These are phyloP conservation scores for Ophiostoma populinum DNA, from an alignment of 2,329 filamentous ascomycete genomes.

Conservation along the genomic window DNA sequence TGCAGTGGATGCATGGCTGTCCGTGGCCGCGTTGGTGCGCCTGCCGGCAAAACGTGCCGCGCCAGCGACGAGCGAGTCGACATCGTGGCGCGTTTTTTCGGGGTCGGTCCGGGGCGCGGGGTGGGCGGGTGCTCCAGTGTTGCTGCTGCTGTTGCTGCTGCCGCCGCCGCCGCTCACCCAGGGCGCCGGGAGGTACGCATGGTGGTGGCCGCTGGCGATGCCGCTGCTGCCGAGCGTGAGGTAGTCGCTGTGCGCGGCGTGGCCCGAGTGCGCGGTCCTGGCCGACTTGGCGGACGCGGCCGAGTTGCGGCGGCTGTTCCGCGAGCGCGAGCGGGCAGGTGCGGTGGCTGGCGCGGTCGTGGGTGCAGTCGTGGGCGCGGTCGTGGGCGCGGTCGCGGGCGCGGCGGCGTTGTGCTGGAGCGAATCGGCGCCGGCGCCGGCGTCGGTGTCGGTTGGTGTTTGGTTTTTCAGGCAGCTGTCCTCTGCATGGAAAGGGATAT, in stretches of 20 bases:
- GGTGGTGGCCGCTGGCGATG: slow-evolving; percentile 6
- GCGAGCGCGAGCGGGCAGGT: too few relatives aligned
- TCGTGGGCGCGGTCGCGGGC: too few relatives aligned
- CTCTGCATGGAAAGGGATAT: slow-evolving; percentile 18
- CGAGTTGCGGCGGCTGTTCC: too few relatives aligned
- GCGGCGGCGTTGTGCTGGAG: too few relatives aligned
- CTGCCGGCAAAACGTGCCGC: slow-evolving; percentile 4
- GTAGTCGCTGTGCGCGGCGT: too few relatives aligned
- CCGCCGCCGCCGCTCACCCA: background rate
- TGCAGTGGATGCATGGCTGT: too few relatives aligned
- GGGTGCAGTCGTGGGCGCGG: too few relatives aligned
- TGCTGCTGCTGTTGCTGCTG: background rate
- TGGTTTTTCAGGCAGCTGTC: slow-evolving; percentile 23
- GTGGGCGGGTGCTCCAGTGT: background rate
- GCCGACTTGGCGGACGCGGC: too few relatives aligned
- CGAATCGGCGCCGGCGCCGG: background rate
- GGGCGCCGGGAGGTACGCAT: slow-evolving; percentile 7
- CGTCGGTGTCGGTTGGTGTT: background rate
- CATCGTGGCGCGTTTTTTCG: background rate
- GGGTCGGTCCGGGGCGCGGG: too few relatives aligned
- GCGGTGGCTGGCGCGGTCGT: too few relatives aligned
- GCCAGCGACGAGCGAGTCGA: slow-evolving; percentile 2
- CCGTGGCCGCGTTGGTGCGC: too few relatives aligned
- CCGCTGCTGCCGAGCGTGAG: slow-evolving; percentile 6
- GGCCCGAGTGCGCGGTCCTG: too few relatives aligned